Conservation (phyloP, 768 basidiomycete genomes). For the Gymnopilus junonius region DNA sequence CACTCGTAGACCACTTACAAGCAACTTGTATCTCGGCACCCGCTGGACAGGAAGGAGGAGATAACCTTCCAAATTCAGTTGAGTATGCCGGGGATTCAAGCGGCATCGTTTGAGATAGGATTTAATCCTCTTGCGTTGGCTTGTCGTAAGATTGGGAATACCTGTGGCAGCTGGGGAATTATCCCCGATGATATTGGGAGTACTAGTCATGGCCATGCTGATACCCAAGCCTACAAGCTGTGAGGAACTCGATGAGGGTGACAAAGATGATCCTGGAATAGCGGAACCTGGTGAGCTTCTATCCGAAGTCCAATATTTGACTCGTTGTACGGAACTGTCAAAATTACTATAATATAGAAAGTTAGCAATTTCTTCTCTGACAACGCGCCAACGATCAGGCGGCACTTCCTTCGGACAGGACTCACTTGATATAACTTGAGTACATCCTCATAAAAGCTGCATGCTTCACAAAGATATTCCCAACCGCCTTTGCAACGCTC, state of each 20-base stretch:
- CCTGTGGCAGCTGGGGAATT: slow-evolving; percentile 43
- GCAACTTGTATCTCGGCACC: slow-evolving; percentile 93
- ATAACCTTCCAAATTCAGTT: slow-evolving; percentile 93
- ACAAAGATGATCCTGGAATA: slow-evolving; percentile 48
- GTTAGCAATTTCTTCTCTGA: not conserved
- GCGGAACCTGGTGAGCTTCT: slow-evolving; percentile 42
- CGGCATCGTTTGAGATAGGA: slow-evolving; percentile 90
- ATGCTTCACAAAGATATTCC: slow-evolving; percentile 89
- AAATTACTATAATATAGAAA: slow-evolving; percentile 68
- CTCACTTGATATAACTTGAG: slow-evolving; percentile 94
- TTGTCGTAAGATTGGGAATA: slow-evolving; percentile 64
- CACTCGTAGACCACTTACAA: slow-evolving; percentile 57
- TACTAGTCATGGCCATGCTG: slow-evolving; percentile 55
- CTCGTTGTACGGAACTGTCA: slow-evolving; percentile 87
- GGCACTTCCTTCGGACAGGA: not conserved
- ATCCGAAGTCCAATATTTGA: slow-evolving; percentile 83
- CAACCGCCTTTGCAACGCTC: slow-evolving; percentile 79
- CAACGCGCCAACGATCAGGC: not conserved
- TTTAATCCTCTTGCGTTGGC: slow-evolving; percentile 89
- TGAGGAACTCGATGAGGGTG: slow-evolving; percentile 63
- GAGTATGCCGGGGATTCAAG: slow-evolving; percentile 87
- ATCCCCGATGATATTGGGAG: slow-evolving; percentile 46
- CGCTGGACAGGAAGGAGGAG: slow-evolving; percentile 94
- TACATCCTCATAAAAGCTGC: slow-evolving; percentile 99
- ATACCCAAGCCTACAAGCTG: slow-evolving; percentile 68